Base-by-base conservation (phyloP, 176 grass and related monocot genomes). In the Metroxylon sagu region DNA sequence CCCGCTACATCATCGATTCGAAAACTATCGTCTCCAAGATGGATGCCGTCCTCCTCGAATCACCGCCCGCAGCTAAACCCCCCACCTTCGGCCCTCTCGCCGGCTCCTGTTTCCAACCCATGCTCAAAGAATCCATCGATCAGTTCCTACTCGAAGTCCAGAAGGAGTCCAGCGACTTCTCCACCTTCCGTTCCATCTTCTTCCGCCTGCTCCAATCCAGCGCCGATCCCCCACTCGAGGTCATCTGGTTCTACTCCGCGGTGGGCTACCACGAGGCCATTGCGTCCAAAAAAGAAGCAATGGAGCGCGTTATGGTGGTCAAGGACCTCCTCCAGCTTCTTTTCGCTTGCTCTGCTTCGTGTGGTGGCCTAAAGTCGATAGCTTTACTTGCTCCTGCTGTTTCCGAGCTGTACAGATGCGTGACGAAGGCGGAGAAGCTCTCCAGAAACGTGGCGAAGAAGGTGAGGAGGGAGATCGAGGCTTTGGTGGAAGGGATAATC, bases 171-270 rank as follows among this genome's bases (percentile, higher is more conserved):
- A 78, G 76, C 18, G 88, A 98, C 76, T 83, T 98, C 71, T 83
- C 87, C 62, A 72, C 71, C 60, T 92, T 98, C 74, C 78, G 77
- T 19, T 78, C 82, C 18, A 77, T 98, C 68, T 92, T 88, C 84
- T 92, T 79, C 35, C 88, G 82, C 43, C 69, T 98, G 17, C 70
- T 98, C 50, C 86, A 76, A 55, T 64, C 70, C 25, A 89, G 72
- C 71, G 27, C 73, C 66, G 88, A 98, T 69, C 88, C 94, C 0
- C 81, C 94, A 18, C 84, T 98, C 4, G 88, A 92, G 79, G 77
- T 84, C 8, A 56, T 98, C 73, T 98, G 94, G 93, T 87, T 98
- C 66, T 98, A 92, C 72, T 80, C 87, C 56, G 87, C 87, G 26
- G 75, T 97, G 50, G 70, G 81, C 58, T 97, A 87, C 75, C 93